Evolutionary conservation across 345 rosid genomes (phyloP).

Genomic region (Hypericum perforatum): DNA sequence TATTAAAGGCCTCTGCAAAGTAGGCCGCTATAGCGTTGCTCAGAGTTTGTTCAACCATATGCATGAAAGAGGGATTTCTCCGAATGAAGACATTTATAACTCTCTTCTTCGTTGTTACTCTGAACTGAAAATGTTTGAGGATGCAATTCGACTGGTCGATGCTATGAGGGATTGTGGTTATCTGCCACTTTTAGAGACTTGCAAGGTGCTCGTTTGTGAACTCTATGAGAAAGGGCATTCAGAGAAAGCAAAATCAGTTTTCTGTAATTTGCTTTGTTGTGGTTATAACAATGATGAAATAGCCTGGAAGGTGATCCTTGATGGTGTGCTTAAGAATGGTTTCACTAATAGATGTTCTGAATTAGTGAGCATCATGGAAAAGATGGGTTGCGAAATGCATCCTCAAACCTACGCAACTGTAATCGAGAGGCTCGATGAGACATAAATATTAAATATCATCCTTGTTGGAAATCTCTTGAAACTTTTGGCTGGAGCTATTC

Average conservation of each 20-base stretch:
- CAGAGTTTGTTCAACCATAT: slow-evolving; percentile 40
- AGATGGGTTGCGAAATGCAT: slow-evolving; percentile 45
- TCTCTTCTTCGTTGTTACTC: slow-evolving; percentile 63
- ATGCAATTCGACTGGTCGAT: slow-evolving; percentile 44
- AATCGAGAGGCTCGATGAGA: slow-evolving; percentile 45
- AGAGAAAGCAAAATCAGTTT: slow-evolving; percentile 46
- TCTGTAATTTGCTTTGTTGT: slow-evolving; percentile 40
- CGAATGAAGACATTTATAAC: slow-evolving; percentile 43
- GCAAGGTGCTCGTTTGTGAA: slow-evolving; percentile 51
- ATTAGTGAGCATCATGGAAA: slow-evolving; percentile 55
- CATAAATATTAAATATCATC: slow-evolving; percentile 8
- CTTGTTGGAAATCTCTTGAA: too few species aligned
- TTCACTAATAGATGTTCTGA: slow-evolving; percentile 46
- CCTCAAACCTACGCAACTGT: slow-evolving; percentile 54
- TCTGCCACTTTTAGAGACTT: slow-evolving; percentile 61
- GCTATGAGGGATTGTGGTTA: slow-evolving; percentile 50
- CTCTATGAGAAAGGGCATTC: slow-evolving; percentile 40
- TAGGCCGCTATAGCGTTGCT: slow-evolving; percentile 38
- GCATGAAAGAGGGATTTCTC: slow-evolving; percentile 43
- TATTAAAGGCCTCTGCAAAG: slow-evolving; percentile 59
- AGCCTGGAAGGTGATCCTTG: slow-evolving; percentile 76
- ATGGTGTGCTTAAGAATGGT: slow-evolving; percentile 64
- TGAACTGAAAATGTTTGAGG: slow-evolving; percentile 29
- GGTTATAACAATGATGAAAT: slow-evolving; percentile 68
- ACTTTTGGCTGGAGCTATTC: too few species aligned